Percentiles rank a stretch among this genome's conserved stretches.
Conservation (phyloP, 129 eudicot species). For the Escallonia herrerae region DNA sequence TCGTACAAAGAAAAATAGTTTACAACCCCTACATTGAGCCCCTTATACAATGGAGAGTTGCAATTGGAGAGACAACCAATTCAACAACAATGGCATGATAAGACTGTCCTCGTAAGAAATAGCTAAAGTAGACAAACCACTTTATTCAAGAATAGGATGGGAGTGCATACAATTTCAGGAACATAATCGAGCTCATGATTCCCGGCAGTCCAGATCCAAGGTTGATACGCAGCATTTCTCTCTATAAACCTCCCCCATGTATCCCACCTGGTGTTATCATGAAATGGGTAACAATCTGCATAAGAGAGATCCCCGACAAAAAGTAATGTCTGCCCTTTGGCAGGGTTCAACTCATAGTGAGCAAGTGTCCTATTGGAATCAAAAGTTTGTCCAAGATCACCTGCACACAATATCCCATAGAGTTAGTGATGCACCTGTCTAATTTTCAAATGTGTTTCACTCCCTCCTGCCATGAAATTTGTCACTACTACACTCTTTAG, state of each 20-base stretch:
- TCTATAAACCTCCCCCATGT: slow-evolving; percentile 91
- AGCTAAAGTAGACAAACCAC: no score
- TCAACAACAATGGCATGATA: no score
- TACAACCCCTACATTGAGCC: no score
- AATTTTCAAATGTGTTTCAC: not conserved
- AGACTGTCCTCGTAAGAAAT: no score
- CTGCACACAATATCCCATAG: slow-evolving; percentile 26
- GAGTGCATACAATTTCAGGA: slow-evolving; percentile 51
- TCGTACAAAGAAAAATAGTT: no score
- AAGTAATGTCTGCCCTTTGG: slow-evolving; percentile 62
- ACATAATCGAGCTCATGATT: slow-evolving; percentile 80
- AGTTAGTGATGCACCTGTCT: not conserved
- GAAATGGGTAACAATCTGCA: slow-evolving; percentile 69
- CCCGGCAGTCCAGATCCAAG: slow-evolving; percentile 96
- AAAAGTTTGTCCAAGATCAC: slow-evolving; percentile 87
- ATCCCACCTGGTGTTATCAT: slow-evolving; percentile 90
- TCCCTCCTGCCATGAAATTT: no score
- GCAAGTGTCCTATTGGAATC: slow-evolving; percentile 73
- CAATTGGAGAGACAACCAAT: no score
- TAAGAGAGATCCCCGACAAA: slow-evolving; percentile 89
- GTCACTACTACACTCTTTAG: no score
- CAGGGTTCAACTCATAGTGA: slow-evolving; percentile 75
- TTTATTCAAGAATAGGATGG: no score
- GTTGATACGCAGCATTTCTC: slow-evolving; percentile 79
- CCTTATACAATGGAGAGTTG: no score